phyloP scores from a whole-genome alignment of 73 alveolate genomes.

The Paramecium tetraurelia region DNA sequence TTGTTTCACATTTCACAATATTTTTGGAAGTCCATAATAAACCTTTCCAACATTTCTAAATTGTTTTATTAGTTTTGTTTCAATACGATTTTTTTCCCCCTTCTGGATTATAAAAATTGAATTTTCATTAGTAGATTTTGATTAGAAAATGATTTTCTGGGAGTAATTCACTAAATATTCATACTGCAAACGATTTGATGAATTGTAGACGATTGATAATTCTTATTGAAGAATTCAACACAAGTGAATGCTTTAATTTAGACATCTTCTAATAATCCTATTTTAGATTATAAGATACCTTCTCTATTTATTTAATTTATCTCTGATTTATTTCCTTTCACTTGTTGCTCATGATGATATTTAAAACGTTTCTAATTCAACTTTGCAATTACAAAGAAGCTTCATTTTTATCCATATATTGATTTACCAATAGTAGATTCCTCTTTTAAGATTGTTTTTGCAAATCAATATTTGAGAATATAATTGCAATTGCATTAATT shows the following conservation, averaged over 20 bases:
- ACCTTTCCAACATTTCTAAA: background rate
- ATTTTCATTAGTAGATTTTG: background rate
- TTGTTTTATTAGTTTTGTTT: background rate
- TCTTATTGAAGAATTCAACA: background rate
- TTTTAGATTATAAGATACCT: background rate
- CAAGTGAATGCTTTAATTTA: background rate
- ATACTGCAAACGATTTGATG: background rate
- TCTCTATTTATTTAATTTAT: background rate
- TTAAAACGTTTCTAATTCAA: conserved; percentile 9
- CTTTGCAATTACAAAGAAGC: background rate
- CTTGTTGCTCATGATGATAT: background rate
- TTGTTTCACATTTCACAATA: background rate
- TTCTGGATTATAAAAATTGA: background rate
- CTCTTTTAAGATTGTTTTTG: background rate
- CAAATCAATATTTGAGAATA: background rate
- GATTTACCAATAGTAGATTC: background rate
- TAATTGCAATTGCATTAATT: background rate
- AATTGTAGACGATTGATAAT: background rate
- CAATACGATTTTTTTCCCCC: background rate
- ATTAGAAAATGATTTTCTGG: background rate
- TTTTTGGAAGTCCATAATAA: too few relatives aligned
- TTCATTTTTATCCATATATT: background rate
- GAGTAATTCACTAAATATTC: background rate
- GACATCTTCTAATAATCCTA: conserved; percentile 4
- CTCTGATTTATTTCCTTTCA: background rate